Base-by-base conservation (phyloP, 352 stramenopile genomes). In the Phytophthora citrophthora region DNA sequence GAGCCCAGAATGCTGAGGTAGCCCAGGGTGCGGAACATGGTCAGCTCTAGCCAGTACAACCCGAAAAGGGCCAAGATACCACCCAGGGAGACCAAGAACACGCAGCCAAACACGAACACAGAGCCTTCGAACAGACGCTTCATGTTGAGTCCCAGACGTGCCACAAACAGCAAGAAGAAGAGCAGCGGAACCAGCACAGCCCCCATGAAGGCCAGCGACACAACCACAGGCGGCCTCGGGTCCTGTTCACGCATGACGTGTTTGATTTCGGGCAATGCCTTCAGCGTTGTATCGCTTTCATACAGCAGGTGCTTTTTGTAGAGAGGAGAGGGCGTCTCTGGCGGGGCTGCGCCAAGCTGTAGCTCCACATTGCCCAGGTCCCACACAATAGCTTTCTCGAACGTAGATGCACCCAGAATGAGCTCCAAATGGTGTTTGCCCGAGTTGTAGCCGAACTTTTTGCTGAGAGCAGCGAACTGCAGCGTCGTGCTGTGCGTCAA, bases 21-120 rank as follows among this genome's bases (percentile, higher is more conserved):
- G 26, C 79, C 77, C 48, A 95, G 65, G 48, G 84, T 93, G 53
- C 77, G 76, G 80, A 89, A 94, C 88, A 97, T 96, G 54, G 87
- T 96, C 62, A 97, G 77, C 70, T 93, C 76, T 45, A 95, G 76
- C 90, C 90, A 97, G 81, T 96, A 96, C 44, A 81, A 66, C 18
- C 66, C 87, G 55, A 95, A 97, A 45, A 97, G 87, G 61, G 61
- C 75, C 8, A 96, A 73, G 57, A 92, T 94, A 13, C 68, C 81
- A 5, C 68, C 77, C 26, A 97, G 68, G 48, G 86, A 95, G 23
- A 59, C 74, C 38, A 95, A 61, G 70, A 97, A 94, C 51, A 85
- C 77, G 23, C 69, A 65, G 68, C 85, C 84, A 54, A 90, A 90
- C 12, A 88, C 69, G 58, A 94, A 79, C 34, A 89, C 69, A 43